Evolutionary conservation across 805 yeast species (phyloP).

Genomic region (Wickerhamiella galacta): DNA sequence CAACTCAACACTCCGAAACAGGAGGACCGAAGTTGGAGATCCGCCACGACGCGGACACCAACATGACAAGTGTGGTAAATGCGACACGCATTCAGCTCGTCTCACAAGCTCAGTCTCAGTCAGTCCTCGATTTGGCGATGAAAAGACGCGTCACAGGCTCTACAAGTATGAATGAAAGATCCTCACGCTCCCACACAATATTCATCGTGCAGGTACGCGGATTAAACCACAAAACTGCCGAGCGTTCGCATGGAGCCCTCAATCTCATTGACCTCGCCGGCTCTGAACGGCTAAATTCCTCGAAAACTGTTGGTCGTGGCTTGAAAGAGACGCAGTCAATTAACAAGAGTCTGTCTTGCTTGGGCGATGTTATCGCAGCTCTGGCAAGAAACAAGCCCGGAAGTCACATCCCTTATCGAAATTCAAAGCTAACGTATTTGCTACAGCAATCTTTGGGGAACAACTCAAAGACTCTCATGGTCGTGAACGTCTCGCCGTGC

Average conservation of each 20-base stretch:
- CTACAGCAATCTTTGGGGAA: constrained; percentile 75
- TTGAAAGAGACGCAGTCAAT: constrained; percentile 77
- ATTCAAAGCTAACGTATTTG: constrained; percentile 64
- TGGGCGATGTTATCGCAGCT: constrained; percentile 79
- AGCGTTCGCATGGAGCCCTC: constrained; percentile 38
- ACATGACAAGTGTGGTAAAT: constrained; percentile 46
- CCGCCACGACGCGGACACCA: constrained; percentile 41
- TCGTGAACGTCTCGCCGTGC: constrained; percentile 71
- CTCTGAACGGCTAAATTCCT: constrained; percentile 62
- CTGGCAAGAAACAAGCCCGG: constrained; percentile 29
- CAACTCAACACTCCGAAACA: constrained; percentile 8
- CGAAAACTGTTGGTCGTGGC: constrained; percentile 67
- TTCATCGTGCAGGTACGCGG: constrained; percentile 52
- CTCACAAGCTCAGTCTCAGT: constrained; percentile 32
- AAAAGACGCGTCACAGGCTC: constrained; percentile 60
- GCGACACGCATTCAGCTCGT: constrained; percentile 33
- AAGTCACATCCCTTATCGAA: constrained; percentile 47
- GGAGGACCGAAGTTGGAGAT: constrained; percentile 44
- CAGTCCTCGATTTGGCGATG: constrained; percentile 37
- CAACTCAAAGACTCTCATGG: constrained; percentile 78
- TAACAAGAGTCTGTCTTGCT: constrained; percentile 69
- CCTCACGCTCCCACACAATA: constrained; percentile 84
- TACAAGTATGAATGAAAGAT: constrained; percentile 63
- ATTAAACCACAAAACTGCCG: constrained; percentile 27
- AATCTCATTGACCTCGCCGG: constrained; percentile 90